Conservation (phyloP, 1,139 yeast genomes). For the Geotrichum macrosporum region DNA sequence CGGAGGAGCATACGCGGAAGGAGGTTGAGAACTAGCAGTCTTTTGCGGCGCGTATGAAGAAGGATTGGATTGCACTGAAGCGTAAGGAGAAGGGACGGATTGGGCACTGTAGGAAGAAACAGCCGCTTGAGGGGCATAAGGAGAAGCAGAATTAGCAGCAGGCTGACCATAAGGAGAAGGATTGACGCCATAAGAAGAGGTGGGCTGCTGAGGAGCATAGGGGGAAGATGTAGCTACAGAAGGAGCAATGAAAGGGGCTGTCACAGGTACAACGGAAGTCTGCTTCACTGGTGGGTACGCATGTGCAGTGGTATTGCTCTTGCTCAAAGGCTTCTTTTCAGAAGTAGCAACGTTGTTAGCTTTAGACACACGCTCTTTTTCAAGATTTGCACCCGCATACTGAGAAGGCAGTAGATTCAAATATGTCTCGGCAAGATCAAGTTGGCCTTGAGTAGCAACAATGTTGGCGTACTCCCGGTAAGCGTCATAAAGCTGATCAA, state of each 20-base stretch:
- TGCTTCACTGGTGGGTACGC: conserved; percentile 18
- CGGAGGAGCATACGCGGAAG: conserved; percentile 24
- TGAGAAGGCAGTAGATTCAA: conserved; percentile 66
- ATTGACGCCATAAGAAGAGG: conserved; percentile 19
- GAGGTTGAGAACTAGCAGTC: conserved; percentile 16
- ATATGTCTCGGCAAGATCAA: conserved; percentile 72
- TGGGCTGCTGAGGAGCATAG: conserved; percentile 17
- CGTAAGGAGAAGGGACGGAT: conserved; percentile 20
- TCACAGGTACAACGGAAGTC: conserved; percentile 19
- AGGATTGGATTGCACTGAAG: conserved; percentile 24
- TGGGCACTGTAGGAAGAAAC: conserved; percentile 3
- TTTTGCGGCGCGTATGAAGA: conserved; percentile 19
- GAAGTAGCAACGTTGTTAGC: conserved; percentile 41
- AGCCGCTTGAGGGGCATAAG: conserved; percentile 8
- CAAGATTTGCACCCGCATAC: conserved; percentile 55
- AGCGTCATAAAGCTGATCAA: conserved; percentile 53
- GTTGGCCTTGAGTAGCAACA: conserved; percentile 78
- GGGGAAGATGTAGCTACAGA: conserved; percentile 18
- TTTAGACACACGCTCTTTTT: conserved; percentile 71
- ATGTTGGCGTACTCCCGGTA: conserved; percentile 75
- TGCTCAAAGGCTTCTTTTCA: conserved; percentile 13
- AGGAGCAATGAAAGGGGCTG: conserved; percentile 19
- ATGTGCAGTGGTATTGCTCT: too few species aligned
- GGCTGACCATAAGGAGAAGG: conserved; percentile 20
- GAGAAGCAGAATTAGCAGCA: conserved; percentile 14